phyloP scores from a whole-genome alignment of 352 stramenopile species.

The Sclerospora graminicola region DNA sequence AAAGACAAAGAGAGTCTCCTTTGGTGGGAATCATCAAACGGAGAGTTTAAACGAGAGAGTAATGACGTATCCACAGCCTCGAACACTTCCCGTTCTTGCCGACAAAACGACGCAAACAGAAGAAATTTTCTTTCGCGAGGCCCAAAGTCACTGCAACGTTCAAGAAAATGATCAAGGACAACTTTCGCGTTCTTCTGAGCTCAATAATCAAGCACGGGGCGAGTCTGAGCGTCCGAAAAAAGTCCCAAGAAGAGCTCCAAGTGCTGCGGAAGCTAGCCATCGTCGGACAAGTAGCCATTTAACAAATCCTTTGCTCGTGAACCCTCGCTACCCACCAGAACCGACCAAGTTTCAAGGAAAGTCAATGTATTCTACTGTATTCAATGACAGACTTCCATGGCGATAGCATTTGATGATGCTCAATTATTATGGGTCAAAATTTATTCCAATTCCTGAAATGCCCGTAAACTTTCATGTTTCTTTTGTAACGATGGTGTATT shows the following conservation, averaged over 20 bases:
- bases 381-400: slow-evolving; percentile 14
- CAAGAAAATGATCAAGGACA: not conserved
- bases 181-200: slow-evolving; percentile 1
- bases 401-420: slow-evolving; percentile 26
- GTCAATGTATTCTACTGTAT: slow-evolving; percentile 31
- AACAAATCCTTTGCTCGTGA: slow-evolving; percentile 39
- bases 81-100: slow-evolving; percentile 15
- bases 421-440: too few relatives aligned
- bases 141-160: not conserved
- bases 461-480: too few relatives aligned
- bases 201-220: not conserved
- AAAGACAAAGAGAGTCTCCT: slow-evolving; percentile 22
- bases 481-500: too few relatives aligned
- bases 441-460: too few relatives aligned
- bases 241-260: slow-evolving; percentile 1
- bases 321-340: slow-evolving; percentile 36
- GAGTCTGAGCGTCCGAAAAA: slow-evolving; percentile 14
- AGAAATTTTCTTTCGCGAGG: slow-evolving; percentile 4
- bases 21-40: slow-evolving; percentile 1
- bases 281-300: slow-evolving; percentile 13
- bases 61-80: slow-evolving; percentile 5
- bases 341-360: slow-evolving; percentile 27
- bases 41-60: not conserved
- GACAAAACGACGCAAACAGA: slow-evolving; percentile 33
- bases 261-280: not conserved